These are phyloP conservation scores for Zoysia japonica DNA, from an alignment of 176 grass and related monocot genomes.

Conservation along the genomic window DNA sequence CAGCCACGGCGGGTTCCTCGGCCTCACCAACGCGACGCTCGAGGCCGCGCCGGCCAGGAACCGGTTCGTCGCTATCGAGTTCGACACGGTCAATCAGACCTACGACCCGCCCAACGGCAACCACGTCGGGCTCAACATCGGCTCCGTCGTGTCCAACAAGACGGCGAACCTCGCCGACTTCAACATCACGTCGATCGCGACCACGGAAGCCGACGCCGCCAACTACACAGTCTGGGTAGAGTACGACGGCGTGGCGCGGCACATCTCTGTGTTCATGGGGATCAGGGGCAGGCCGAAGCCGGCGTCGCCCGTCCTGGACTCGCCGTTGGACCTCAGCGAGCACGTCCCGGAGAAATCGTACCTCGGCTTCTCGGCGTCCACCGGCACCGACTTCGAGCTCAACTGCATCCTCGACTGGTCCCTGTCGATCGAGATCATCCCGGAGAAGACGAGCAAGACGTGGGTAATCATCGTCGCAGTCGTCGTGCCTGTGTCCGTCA, in stretches of 20 bases:
- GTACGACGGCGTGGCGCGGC: too few relatives aligned
- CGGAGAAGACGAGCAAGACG: neutral
- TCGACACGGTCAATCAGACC: conserved; percentile 59
- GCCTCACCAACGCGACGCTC: conserved; percentile 53
- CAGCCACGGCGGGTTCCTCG: conserved; percentile 52
- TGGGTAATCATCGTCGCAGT: conserved; percentile 22
- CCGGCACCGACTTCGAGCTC: conserved; percentile 52
- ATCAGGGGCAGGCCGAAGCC: neutral
- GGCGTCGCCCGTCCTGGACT: neutral
- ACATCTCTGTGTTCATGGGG: conserved; percentile 46
- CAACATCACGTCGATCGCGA: too few relatives aligned
- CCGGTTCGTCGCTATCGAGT: conserved; percentile 55
- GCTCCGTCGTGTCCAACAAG: conserved; percentile 44
- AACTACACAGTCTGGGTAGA: too few relatives aligned
- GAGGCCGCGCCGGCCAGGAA: neutral
- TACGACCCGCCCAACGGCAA: conserved; percentile 47
- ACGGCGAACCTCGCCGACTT: conserved; percentile 2
- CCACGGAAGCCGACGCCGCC: too few relatives aligned
- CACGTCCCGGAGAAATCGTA: conserved; percentile 37
- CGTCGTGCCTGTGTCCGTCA: neutral
- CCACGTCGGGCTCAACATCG: conserved; percentile 72
- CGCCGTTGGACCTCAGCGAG: conserved; percentile 52
- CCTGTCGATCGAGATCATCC: conserved; percentile 48
- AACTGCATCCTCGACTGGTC: conserved; percentile 71
- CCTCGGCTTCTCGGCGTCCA: conserved; percentile 65